Percentiles rank a stretch among this genome's conserved stretches.
Conservation (phyloP, 2,329 filamentous ascomycete genomes). For the Leptographium procerum region DNA sequence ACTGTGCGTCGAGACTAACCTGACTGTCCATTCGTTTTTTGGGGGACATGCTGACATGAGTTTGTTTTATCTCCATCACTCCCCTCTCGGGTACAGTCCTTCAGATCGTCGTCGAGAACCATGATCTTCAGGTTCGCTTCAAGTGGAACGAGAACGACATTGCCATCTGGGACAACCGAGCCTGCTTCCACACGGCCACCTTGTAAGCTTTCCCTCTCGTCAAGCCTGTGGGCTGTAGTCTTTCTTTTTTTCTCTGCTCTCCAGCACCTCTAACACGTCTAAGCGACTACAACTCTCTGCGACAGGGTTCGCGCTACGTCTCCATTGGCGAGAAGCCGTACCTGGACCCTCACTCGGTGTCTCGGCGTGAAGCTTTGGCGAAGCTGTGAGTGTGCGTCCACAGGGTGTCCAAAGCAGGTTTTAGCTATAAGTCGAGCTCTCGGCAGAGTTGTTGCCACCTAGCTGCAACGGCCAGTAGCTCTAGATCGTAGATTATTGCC, state of each 20-base stretch:
- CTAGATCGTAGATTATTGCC: no score
- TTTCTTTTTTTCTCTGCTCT: no score
- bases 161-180: not conserved
- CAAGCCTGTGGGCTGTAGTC: not conserved
- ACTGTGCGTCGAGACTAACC: not conserved
- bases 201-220: not conserved
- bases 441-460: no score
- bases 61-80: no score
- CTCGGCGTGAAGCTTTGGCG: not conserved
- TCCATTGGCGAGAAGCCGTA: slow-evolving; percentile 41
- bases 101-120: slow-evolving; percentile 30
- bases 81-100: slow-evolving; percentile 25
- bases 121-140: slow-evolving; percentile 36
- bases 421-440: no score
- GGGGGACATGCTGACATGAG: no score
- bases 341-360: slow-evolving; percentile 18
- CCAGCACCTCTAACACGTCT: not conserved
- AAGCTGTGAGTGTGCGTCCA: not conserved
- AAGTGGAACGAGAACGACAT: slow-evolving; percentile 34
- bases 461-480: no score
- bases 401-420: no score
- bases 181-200: not conserved
- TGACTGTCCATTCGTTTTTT: slow-evolving; percentile 20
- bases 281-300: not conserved
- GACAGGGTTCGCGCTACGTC: slow-evolving; percentile 18